Conservation (phyloP, 2,329 filamentous ascomycete genomes). For the Zymoseptoria crescenta region DNA sequence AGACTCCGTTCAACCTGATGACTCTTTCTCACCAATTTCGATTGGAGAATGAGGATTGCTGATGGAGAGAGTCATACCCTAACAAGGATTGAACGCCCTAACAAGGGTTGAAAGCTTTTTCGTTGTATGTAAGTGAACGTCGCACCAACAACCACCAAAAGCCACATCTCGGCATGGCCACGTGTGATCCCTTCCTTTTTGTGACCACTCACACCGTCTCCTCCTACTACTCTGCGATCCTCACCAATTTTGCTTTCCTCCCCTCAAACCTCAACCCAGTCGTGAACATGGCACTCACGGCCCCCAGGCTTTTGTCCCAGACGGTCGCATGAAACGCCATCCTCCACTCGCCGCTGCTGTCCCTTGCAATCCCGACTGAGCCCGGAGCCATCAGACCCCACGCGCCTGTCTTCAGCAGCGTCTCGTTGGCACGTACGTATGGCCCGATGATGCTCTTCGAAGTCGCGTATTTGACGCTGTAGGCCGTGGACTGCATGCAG, state of each 20-base stretch:
- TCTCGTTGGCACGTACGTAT: slow-evolving; percentile 20
- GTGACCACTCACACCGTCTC: too few species aligned
- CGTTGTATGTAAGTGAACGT: too few species aligned
- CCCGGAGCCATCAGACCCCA: slow-evolving; percentile 28
- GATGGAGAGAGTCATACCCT: too few species aligned
- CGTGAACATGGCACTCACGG: slow-evolving; percentile 29
- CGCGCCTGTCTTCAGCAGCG: slow-evolving; percentile 24
- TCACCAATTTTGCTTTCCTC: slow-evolving; percentile 12
- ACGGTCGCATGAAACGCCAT: slow-evolving; percentile 30
- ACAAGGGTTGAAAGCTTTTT: too few species aligned
- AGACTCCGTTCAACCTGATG: too few species aligned
- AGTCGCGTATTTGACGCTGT: slow-evolving; percentile 30
- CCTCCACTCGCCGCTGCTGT: slow-evolving; percentile 17
- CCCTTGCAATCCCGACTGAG: slow-evolving; percentile 20
- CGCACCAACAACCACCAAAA: too few species aligned
- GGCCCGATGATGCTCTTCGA: slow-evolving; percentile 23
- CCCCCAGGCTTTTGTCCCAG: slow-evolving; percentile 13
- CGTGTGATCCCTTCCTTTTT: too few species aligned
- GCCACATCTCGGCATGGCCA: too few species aligned
- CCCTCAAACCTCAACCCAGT: slow-evolving; percentile 23
- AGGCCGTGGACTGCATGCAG: slow-evolving; percentile 25
- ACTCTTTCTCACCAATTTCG: too few species aligned
- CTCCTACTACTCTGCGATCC: not conserved
- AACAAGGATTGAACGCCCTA: too few species aligned
- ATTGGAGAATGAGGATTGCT: too few species aligned